phyloP scores from a whole-genome alignment of 176 grass and related monocot species.

The Eragrostis nindensis region DNA sequence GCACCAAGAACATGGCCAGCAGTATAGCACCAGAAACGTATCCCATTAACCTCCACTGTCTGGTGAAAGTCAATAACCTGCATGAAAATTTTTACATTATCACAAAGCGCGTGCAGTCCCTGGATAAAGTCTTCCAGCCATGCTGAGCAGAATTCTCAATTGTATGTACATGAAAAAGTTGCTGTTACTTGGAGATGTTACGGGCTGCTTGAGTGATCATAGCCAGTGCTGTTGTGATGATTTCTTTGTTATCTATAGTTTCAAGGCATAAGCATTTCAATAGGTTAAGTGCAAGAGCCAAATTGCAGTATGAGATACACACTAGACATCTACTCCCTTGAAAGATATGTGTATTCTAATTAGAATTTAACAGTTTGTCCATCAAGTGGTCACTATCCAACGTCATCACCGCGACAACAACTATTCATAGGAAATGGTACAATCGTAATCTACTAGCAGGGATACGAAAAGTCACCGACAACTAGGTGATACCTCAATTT shows the following conservation, averaged over 20 bases:
- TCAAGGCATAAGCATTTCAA: background rate
- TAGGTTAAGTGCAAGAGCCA: background rate
- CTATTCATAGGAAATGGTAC: background rate
- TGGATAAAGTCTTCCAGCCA: background rate
- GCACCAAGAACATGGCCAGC: constrained; percentile 95
- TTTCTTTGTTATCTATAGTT: background rate
- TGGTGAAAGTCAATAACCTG: constrained; percentile 99
- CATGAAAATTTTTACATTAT: constrained; percentile 20
- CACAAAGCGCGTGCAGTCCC: background rate
- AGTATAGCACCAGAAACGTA: constrained; percentile 99
- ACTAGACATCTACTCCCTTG: background rate
- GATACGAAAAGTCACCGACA: background rate
- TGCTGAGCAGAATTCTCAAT: background rate
- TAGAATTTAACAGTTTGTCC: background rate
- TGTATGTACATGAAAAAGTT: background rate
- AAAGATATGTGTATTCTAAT: background rate
- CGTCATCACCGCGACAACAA: background rate
- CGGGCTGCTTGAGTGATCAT: background rate
- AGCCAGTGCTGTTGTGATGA: background rate
- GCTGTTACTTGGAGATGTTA: background rate
- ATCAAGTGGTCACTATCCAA: background rate
- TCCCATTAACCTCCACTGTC: constrained; percentile 91
- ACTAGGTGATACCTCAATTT: constrained; percentile 65
- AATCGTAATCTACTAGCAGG: background rate
- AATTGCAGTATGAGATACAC: background rate